Evolutionary conservation across 495 filamentous ascomycete species (phyloP).

Genomic region (Terfezia boudieri): DNA sequence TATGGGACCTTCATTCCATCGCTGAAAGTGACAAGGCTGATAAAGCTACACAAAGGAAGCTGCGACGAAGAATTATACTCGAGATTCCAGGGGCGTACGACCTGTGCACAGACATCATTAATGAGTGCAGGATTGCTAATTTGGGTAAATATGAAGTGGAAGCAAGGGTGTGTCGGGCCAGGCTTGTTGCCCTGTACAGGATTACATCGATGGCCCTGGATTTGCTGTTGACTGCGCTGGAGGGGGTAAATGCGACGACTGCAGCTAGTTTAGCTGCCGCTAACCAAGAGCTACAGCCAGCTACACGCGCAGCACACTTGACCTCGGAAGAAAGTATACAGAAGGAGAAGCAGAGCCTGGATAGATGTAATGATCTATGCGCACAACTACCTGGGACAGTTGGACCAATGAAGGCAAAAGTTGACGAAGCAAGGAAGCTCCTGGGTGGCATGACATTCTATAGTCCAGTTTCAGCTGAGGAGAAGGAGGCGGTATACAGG

Average conservation of each 20-base stretch:
- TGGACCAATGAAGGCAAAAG: background rate
- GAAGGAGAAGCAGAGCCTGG: background rate
- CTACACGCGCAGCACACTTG: background rate
- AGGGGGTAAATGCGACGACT: no score
- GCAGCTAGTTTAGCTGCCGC: background rate
- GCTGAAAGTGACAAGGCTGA: no score
- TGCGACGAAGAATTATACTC: no score
- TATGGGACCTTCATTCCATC: no score
- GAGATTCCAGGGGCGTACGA: no score
- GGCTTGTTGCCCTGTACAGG: background rate
- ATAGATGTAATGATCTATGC: background rate
- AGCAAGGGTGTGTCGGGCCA: background rate
- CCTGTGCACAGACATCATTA: no score
- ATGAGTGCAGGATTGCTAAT: background rate
- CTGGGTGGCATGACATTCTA: constrained; percentile 17
- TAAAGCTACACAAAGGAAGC: no score
- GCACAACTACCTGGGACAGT: background rate
- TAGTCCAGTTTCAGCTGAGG: constrained; percentile 17
- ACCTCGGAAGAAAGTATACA: background rate
- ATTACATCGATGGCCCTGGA: background rate
- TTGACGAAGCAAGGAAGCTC: background rate
- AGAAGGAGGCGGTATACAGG: constrained; percentile 23
- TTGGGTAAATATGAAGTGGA: background rate
- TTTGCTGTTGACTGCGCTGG: no score
- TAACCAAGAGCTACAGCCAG: background rate